phyloP scores from a whole-genome alignment of 768 basidiomycete species.

The Lactifluus piperatus region DNA sequence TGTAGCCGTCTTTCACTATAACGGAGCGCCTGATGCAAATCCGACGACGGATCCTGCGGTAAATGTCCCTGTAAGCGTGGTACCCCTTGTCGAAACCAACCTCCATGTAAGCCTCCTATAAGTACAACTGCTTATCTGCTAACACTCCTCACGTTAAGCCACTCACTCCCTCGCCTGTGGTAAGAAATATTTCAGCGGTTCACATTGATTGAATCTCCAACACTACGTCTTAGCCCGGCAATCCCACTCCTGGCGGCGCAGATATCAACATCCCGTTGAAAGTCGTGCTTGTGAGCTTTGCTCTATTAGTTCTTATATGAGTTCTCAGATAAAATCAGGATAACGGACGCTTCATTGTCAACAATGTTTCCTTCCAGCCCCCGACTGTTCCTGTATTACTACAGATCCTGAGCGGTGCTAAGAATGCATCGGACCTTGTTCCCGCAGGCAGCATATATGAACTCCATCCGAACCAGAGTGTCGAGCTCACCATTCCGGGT shows the following conservation, averaged over 20 bases:
- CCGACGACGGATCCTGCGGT: slow-evolving; percentile 24
- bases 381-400: slow-evolving; percentile 13
- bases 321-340: not conserved
- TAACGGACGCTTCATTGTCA: not conserved
- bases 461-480: not conserved
- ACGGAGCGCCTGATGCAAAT: slow-evolving; percentile 25
- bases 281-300: slow-evolving; percentile 16
- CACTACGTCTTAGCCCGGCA: slow-evolving; percentile 18
- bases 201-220: not conserved
- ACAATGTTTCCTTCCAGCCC: not conserved
- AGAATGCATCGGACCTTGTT: not conserved
- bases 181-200: not conserved
- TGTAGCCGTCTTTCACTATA: slow-evolving; percentile 35
- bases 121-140: not conserved
- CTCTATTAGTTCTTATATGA: not conserved
- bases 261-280: slow-evolving; percentile 20
- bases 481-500: slow-evolving; percentile 8
- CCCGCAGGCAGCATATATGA: slow-evolving; percentile 9
- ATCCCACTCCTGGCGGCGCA: slow-evolving; percentile 20
- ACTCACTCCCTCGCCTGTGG: slow-evolving; percentile 8
- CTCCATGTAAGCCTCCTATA: slow-evolving; percentile 11
- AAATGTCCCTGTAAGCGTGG: not conserved
- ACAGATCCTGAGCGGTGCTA: slow-evolving; percentile 8
- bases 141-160: not conserved
- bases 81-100: slow-evolving; percentile 19